A percentile compares a stretch with the other conserved stretches of the same genome.
These are phyloP conservation scores for Termitomyces sp. DNA, from an alignment of 768 basidiomycete species.

Conservation along the genomic window DNA sequence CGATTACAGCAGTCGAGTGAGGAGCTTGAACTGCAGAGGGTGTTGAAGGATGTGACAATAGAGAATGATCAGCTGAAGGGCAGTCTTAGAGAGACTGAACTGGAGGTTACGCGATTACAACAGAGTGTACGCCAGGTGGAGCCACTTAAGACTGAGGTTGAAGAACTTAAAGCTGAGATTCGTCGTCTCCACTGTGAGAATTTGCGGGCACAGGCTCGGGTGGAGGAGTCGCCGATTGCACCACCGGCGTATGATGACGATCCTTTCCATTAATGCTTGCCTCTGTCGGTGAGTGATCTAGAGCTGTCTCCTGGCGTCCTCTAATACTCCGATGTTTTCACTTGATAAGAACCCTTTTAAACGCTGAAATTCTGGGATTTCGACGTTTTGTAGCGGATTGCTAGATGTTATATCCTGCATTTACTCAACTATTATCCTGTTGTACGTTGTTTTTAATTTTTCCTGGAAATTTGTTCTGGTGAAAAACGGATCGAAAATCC, in stretches of 20 bases:
- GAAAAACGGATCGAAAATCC: too few relatives aligned
- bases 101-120: conserved; percentile 2
- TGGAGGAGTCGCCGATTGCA: conserved; percentile 9
- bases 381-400: background rate
- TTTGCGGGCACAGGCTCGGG: background rate
- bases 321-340: background rate
- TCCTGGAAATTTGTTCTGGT: background rate
- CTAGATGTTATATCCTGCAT: background rate
- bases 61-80: conserved; percentile 33
- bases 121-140: conserved; percentile 5
- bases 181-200: conserved; percentile 10
- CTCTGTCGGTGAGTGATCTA: background rate
- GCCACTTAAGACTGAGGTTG: conserved; percentile 8
- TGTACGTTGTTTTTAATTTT: background rate
- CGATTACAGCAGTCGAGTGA: conserved; percentile 25
- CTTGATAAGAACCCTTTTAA: background rate
- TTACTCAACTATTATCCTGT: background rate
- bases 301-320: background rate
- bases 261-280: background rate
- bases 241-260: conserved; percentile 17
- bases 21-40: conserved; percentile 20
- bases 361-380: background rate
- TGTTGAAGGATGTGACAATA: conserved; percentile 22
- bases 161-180: conserved; percentile 11
- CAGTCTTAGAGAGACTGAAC: conserved; percentile 22